A percentile compares a stretch with the other conserved stretches of the same genome.
These are phyloP conservation scores for Neurospora intermedia DNA, from an alignment of 495 filamentous ascomycete species.

Conservation along the genomic window DNA sequence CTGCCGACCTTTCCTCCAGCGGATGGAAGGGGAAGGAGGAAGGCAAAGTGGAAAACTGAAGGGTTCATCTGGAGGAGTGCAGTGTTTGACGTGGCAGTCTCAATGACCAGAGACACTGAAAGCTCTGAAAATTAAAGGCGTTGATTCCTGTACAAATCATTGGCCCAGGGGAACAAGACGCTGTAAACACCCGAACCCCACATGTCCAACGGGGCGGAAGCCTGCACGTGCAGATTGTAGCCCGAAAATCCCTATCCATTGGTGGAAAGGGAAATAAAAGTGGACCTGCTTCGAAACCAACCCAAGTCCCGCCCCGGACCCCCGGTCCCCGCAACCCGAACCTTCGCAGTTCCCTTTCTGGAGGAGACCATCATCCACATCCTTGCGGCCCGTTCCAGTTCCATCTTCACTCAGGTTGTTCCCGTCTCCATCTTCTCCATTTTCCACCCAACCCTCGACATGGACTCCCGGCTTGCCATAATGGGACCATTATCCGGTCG, in stretches of 20 bases:
- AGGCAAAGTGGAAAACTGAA: not conserved
- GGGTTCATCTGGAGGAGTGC: no score
- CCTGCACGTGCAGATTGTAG: not conserved
- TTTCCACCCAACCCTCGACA: not conserved
- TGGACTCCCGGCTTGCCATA: not conserved
- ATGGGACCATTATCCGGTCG: not conserved
- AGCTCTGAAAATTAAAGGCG: not conserved
- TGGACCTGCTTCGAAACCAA: not conserved
- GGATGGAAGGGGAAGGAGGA: not conserved
- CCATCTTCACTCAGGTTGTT: not conserved
- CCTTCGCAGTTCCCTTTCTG: not conserved
- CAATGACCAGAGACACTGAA: not conserved
- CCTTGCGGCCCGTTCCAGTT: not conserved
- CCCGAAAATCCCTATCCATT: not conserved
- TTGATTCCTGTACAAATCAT: not conserved
- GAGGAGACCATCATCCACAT: not conserved
- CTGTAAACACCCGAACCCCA: not conserved
- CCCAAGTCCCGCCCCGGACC: not conserved
- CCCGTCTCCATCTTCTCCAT: not conserved
- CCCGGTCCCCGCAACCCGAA: not conserved
- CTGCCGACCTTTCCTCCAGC: not conserved
- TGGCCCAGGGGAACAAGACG: not conserved
- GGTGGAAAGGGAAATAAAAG: not conserved
- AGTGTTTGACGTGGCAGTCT: not conserved
- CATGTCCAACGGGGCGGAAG: not conserved